These are phyloP conservation scores for Tylopilus felleus DNA, from an alignment of 768 basidiomycete species.

Conservation along the genomic window DNA sequence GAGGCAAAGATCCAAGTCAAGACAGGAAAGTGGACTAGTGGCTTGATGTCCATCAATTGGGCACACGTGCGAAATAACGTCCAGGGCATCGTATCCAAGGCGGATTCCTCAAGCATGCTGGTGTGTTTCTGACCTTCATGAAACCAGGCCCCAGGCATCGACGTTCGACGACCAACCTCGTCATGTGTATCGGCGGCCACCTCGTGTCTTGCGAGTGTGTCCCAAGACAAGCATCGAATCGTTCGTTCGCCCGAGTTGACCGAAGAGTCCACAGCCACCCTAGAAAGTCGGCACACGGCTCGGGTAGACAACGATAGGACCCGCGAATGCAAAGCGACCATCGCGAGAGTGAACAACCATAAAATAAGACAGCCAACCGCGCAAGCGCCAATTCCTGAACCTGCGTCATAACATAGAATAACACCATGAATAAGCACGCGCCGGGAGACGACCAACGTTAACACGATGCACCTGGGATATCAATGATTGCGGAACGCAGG, in stretches of 20 bases:
- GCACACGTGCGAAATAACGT: no score
- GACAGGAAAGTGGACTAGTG: not conserved
- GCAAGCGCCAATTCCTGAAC: not conserved
- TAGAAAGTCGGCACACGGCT: not conserved
- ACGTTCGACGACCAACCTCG: not conserved
- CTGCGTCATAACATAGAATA: not conserved
- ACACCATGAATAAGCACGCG: not conserved
- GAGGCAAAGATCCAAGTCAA: not conserved
- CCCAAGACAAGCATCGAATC: not conserved
- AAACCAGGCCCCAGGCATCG: constrained; percentile 8
- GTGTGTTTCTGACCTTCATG: not conserved
- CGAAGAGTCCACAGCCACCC: not conserved
- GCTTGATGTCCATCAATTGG: not conserved
- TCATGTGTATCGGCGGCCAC: not conserved
- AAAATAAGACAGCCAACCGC: not conserved
- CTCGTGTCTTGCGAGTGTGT: not conserved
- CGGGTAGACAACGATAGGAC: not conserved
- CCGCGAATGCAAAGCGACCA: not conserved
- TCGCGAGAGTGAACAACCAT: constrained; percentile 1
- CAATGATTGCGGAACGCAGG: not conserved
- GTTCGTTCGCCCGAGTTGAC: not conserved
- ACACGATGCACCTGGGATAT: not conserved
- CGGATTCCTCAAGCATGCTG: not conserved
- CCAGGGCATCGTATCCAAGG: not conserved
- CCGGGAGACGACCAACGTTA: not conserved